Evolutionary conservation across 106 monocot species (phyloP).

Genomic region (Apostasia ramifera): DNA sequence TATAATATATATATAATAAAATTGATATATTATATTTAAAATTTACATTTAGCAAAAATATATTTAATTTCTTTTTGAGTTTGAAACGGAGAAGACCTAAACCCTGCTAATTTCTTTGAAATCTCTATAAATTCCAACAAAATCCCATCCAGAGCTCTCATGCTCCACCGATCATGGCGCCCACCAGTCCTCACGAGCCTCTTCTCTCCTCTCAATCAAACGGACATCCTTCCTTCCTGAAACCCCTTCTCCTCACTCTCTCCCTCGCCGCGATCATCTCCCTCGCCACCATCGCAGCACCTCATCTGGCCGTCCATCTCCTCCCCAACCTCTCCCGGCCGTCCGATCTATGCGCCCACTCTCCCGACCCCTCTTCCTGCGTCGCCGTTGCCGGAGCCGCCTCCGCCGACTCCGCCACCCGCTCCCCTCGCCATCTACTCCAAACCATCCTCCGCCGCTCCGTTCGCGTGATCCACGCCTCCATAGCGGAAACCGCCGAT

Average conservation of each 20-base stretch:
- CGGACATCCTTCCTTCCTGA: not conserved
- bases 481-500: not conserved
- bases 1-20: too few species aligned
- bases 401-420: not conserved
- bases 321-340: not conserved
- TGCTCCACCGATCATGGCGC: too few species aligned
- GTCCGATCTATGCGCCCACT: conserved; percentile 17
- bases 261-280: conserved; percentile 15
- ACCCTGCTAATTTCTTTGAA: too few species aligned
- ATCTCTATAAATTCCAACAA: too few species aligned
- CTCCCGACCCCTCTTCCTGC: conserved; percentile 17
- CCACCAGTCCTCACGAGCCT: not conserved
- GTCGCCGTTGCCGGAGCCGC: conserved; percentile 6
- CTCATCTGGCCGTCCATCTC: not conserved
- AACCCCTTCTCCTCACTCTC: conserved; percentile 3
- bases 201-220: conserved; percentile 5
- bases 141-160: too few species aligned
- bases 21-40: too few species aligned
- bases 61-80: too few species aligned
- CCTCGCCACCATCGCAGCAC: not conserved
- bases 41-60: too few species aligned
- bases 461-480: not conserved
- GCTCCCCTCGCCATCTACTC: not conserved
- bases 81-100: too few species aligned
- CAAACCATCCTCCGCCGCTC: conserved; percentile 17